A percentile compares a stretch with the other conserved stretches of the same genome.
Evolutionary conservation across 805 yeast genomes (phyloP).

Genomic region (Starmerella apicola): DNA sequence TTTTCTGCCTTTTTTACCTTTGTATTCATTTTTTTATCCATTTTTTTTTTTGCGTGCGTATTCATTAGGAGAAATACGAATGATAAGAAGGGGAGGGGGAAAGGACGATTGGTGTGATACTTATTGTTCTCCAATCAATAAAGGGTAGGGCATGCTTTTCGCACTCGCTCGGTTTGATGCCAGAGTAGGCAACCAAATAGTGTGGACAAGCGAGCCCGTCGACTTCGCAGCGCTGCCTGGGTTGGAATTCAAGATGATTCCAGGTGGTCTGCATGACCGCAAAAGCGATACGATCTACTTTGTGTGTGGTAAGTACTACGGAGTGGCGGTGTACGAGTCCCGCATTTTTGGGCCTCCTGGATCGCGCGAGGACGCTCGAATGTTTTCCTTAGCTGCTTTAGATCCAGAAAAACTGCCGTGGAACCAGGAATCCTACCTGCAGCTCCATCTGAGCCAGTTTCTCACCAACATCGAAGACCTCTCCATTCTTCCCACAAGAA

Average conservation of each 20-base stretch:
- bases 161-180: constrained; percentile 44
- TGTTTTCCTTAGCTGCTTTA: constrained; percentile 20
- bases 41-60: no score
- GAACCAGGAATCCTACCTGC: constrained; percentile 18
- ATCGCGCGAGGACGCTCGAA: constrained; percentile 8
- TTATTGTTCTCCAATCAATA: no score
- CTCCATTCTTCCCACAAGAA: constrained; percentile 3
- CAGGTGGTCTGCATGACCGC: constrained; percentile 53
- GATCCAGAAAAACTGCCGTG: constrained; percentile 17
- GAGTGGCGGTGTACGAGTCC: constrained; percentile 19
- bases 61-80: no score
- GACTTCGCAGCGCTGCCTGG: constrained; percentile 28
- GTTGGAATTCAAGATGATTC: constrained; percentile 52
- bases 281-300: constrained; percentile 43
- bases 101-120: no score
- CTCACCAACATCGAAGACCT: constrained; percentile 8
- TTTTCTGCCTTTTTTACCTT: no score
- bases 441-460: constrained; percentile 13
- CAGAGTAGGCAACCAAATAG: constrained; percentile 37
- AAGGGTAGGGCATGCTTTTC: constrained; percentile 23
- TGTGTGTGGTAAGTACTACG: constrained; percentile 21
- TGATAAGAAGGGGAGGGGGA: no score
- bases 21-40: no score
- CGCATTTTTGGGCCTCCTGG: constrained; percentile 6
- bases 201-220: constrained; percentile 31